phyloP scores from a whole-genome alignment of 2,329 filamentous ascomycete genomes.

The Ilyonectria robusta region DNA sequence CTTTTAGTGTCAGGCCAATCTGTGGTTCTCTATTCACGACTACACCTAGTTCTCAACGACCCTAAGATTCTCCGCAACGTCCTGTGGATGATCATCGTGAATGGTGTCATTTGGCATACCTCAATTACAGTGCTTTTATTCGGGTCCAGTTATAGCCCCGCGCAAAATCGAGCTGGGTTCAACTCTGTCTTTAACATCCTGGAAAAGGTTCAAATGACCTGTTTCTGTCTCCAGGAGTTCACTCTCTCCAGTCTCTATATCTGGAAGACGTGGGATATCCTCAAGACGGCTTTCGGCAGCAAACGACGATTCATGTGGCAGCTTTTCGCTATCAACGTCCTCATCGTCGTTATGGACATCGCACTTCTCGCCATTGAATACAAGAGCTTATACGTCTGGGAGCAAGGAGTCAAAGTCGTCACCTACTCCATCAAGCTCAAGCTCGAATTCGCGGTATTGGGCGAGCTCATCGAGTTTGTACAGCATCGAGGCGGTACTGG shows the following conservation, averaged over 20 bases:
- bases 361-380: slow-evolving; percentile 34
- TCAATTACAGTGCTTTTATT: slow-evolving; percentile 69
- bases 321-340: slow-evolving; percentile 29
- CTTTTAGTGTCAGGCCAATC: slow-evolving; percentile 72
- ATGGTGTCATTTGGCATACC: slow-evolving; percentile 66
- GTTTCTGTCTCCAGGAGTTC: slow-evolving; percentile 22
- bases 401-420: slow-evolving; percentile 31
- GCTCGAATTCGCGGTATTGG: slow-evolving; percentile 54
- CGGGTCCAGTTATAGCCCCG: slow-evolving; percentile 58
- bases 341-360: slow-evolving; percentile 39
- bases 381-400: slow-evolving; percentile 15
- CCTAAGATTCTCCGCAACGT: slow-evolving; percentile 61
- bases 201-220: slow-evolving; percentile 25
- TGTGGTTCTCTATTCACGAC: slow-evolving; percentile 72
- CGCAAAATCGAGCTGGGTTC: slow-evolving; percentile 34
- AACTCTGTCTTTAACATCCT: slow-evolving; percentile 45
- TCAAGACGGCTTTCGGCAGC: slow-evolving; percentile 15
- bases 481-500: slow-evolving; percentile 39
- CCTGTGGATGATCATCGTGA: slow-evolving; percentile 69
- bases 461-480: slow-evolving; percentile 53
- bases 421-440: slow-evolving; percentile 51
- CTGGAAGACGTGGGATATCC: slow-evolving; percentile 23
- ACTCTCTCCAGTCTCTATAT: slow-evolving; percentile 21
- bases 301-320: slow-evolving; percentile 30
- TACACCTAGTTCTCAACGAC: slow-evolving; percentile 71